Conservation (phyloP, 345 rosid genomes). For the Psidium friedrichsthalianum region DNA sequence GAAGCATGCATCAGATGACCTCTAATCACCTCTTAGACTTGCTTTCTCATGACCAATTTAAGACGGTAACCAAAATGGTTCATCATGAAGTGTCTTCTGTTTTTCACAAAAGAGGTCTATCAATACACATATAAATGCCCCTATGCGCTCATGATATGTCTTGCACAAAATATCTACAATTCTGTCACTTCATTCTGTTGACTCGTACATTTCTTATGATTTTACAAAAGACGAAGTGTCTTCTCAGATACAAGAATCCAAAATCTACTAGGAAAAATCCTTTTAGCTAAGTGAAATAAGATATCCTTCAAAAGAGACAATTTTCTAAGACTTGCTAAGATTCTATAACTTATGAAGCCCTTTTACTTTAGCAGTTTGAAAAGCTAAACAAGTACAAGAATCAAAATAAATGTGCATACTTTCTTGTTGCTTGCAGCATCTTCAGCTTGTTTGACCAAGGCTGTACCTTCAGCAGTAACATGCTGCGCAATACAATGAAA, state of each 20-base stretch:
- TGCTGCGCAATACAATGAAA: constrained; percentile 21
- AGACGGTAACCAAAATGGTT: background rate
- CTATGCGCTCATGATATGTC: background rate
- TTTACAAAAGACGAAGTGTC: background rate
- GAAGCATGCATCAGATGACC: background rate
- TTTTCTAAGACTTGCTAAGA: background rate
- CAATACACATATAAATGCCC: background rate
- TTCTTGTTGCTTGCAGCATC: constrained; percentile 48
- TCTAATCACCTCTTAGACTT: background rate
- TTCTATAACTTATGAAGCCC: background rate
- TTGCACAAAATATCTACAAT: background rate
- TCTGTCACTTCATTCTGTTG: background rate
- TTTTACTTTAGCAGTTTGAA: background rate
- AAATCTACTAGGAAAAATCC: background rate
- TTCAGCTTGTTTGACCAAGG: constrained; percentile 62
- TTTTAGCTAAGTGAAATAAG: background rate
- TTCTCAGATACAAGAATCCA: background rate
- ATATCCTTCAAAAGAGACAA: background rate
- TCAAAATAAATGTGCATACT: constrained; percentile 1
- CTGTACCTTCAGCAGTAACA: constrained; percentile 58
- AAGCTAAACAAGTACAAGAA: background rate
- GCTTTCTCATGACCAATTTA: background rate
- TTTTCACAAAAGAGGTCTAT: background rate
- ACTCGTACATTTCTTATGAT: background rate
- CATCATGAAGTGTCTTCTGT: background rate